Evolutionary conservation across 2,329 filamentous ascomycete species (phyloP).

Genomic region (Aspergillus flavus): DNA sequence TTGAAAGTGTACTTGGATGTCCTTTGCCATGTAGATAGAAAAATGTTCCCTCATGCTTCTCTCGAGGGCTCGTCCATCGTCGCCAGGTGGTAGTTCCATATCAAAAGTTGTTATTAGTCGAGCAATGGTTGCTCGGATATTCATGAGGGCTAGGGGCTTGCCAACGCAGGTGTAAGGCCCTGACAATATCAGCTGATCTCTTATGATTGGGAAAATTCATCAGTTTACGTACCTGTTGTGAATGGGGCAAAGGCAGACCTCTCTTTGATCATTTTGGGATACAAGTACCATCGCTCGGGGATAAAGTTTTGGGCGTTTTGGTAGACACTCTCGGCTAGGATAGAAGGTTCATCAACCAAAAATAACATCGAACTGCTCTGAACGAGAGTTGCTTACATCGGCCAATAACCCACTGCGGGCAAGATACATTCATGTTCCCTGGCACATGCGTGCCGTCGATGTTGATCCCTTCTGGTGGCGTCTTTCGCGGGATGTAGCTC

Average conservation of each 20-base stretch:
- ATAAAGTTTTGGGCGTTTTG: conserved; percentile 25
- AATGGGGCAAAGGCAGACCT: conserved; percentile 40
- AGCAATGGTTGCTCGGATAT: conserved; percentile 8
- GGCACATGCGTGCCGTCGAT: conserved; percentile 21
- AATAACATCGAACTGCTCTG: not conserved
- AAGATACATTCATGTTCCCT: conserved; percentile 24
- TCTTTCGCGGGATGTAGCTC: conserved; percentile 12
- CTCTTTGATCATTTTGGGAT: conserved; percentile 37
- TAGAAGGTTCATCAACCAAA: not conserved
- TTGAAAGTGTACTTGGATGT: not conserved
- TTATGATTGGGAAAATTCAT: not conserved
- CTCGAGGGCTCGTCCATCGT: conserved; percentile 8
- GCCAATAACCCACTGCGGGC: conserved; percentile 26
- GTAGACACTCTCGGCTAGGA: conserved; percentile 30
- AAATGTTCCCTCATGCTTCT: conserved; percentile 7
- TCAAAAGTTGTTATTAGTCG: conserved; percentile 8
- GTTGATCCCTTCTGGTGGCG: conserved; percentile 21
- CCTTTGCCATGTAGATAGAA: not conserved
- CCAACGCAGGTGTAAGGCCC: conserved; percentile 9
- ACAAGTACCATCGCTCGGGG: conserved; percentile 38
- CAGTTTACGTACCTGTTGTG: conserved; percentile 26
- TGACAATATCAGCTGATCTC: not conserved
- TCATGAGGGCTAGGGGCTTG: conserved; percentile 8
- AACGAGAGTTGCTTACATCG: conserved; percentile 23
- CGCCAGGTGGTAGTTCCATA: not conserved